Percentiles rank a stretch among this genome's conserved stretches.
phyloP scores from a whole-genome alignment of 768 basidiomycete genomes.

The Mycena capillaripes region DNA sequence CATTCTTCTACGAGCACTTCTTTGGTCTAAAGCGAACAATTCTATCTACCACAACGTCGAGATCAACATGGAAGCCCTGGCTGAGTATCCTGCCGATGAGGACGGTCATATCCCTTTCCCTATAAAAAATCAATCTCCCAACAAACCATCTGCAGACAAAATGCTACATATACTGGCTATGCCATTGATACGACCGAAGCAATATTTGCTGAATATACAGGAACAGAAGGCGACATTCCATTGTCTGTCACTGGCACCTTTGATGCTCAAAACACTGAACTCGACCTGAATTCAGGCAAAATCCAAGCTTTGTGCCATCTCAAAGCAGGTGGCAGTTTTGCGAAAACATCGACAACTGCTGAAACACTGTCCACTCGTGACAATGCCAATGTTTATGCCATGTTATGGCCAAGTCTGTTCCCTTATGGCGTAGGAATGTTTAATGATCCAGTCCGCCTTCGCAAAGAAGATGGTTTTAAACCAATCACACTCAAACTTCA shows the following conservation, averaged over 20 bases:
- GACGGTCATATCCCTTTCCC: slow-evolving; percentile 4
- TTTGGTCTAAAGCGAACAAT: slow-evolving; percentile 6
- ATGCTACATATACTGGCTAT: slow-evolving; percentile 32
- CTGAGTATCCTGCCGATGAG: not conserved
- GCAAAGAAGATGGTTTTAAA: not conserved
- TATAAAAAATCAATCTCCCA: not conserved
- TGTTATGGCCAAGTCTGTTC: slow-evolving; percentile 32
- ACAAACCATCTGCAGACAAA: slow-evolving; percentile 24
- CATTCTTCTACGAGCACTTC: slow-evolving; percentile 9
- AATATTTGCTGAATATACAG: not conserved
- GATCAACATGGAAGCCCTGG: not conserved
- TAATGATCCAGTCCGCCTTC: slow-evolving; percentile 20
- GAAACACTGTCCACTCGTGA: slow-evolving; percentile 13
- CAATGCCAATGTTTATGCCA: slow-evolving; percentile 33
- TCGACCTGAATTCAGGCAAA: not conserved
- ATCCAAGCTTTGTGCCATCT: not conserved
- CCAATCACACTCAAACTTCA: slow-evolving; percentile 2
- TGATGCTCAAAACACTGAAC: not conserved
- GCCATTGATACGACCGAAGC: slow-evolving; percentile 27
- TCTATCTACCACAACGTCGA: not conserved
- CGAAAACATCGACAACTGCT: not conserved
- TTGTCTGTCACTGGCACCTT: not conserved
- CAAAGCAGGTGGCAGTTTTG: not conserved
- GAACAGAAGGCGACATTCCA: not conserved
- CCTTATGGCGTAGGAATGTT: slow-evolving; percentile 27